Evolutionary conservation across 1,284 basidiomycete species (phyloP), one percentile per base, ranked within the genome.

Genomic region (Tilletia walkeri): DNA sequence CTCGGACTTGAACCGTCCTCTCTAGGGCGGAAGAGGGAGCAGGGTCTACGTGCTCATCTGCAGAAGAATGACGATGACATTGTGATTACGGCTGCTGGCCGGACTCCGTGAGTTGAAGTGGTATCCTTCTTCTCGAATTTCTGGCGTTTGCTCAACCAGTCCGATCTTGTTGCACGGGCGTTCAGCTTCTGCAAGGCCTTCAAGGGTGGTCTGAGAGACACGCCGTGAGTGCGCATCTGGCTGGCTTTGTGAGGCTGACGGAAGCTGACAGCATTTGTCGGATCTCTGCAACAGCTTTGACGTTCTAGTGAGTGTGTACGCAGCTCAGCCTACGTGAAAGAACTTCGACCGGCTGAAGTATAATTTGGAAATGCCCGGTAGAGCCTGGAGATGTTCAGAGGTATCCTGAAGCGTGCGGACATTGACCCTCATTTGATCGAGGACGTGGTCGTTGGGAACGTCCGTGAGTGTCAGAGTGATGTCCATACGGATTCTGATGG

Each of bases 51-150:
- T 49, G 72, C 75, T 41, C 72, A 73, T 69, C 59, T 65, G 69
- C 67, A 70, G 70, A 81, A 81, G 72, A 73, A 76, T 70, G 77
- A 78, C 67, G 72, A 74, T 41, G 79, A 81, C 59, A 78, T 80
- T 34, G 93, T 94, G 76, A 89, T 95, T 70, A 93, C 92, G 1
- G 92, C 92, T 77, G 90, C 91, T 30, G 90, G 91, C 76, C 88
- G 92, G 41, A 92, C 91, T 9, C 89, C 91, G 48, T 53, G 66
- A 67, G 66, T 47, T 30, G 24, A 30, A 30, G 24, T 30, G 24
- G 2, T 30, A 30, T 30, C 2, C 24, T 30, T 30, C 24, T 30
- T 30, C 24, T 30, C 24, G 24, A 30, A 30, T 30, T 30, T 30
- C 24, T 30, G 14, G 7, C 59, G 16, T 14, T 7, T 45, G 41